A percentile compares a stretch with the other conserved stretches of the same genome.
These are phyloP conservation scores for Tulasnella sp. DNA, from an alignment of 768 basidiomycete species.

Conservation along the genomic window DNA sequence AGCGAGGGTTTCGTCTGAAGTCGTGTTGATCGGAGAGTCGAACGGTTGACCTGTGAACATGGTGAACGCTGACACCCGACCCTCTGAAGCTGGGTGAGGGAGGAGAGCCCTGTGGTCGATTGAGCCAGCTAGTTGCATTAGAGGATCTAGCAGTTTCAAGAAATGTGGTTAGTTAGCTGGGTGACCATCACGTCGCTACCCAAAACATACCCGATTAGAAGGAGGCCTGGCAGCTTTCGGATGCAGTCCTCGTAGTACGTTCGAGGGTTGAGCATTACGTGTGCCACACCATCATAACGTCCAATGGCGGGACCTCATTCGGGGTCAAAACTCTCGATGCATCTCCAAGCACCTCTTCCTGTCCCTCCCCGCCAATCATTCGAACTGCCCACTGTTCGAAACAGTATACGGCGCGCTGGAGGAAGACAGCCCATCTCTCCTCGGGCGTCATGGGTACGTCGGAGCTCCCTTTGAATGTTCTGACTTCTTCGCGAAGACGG, in stretches of 20 bases:
- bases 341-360: background rate
- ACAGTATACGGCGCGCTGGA: constrained; percentile 35
- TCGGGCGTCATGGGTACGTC: constrained; percentile 14
- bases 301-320: constrained; percentile 35
- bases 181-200: background rate
- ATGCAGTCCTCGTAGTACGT: constrained; percentile 37
- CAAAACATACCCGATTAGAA: background rate
- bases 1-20: background rate
- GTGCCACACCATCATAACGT: constrained; percentile 36
- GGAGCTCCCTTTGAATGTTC: background rate
- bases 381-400: constrained; percentile 35
- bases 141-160: constrained; percentile 18
- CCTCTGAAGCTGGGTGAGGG: constrained; percentile 17
- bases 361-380: background rate
- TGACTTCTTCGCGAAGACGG: constrained; percentile 19
- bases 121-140: constrained; percentile 19
- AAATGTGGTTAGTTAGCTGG: background rate
- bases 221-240: constrained; percentile 11
- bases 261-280: constrained; percentile 36
- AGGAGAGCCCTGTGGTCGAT: constrained; percentile 33
- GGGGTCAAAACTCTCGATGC: background rate
- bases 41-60: constrained; percentile 30
- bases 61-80: background rate
- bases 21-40: constrained; percentile 3
- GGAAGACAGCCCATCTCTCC: constrained; percentile 37